Conservation (phyloP, 352 stramenopile species). For the Globisporangium rhizosaccharum region DNA sequence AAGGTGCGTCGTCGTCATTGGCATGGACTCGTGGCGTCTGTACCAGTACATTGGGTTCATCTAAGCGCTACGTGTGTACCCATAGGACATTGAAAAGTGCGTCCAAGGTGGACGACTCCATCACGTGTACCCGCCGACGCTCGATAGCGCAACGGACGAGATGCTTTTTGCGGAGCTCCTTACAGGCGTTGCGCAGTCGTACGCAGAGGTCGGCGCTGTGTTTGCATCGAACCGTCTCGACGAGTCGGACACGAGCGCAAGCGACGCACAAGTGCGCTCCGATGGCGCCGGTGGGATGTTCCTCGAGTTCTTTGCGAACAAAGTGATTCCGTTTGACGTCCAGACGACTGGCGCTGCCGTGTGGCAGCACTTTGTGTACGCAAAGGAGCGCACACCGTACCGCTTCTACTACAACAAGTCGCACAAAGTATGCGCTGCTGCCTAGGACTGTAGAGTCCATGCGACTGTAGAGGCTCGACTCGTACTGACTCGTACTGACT, state of each 20-base stretch:
- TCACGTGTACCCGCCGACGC: constrained; percentile 19
- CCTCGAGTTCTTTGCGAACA: constrained; percentile 46
- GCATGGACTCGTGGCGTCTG: too few species aligned
- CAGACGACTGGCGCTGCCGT: constrained; percentile 23
- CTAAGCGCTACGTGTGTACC: neutral
- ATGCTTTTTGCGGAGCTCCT: constrained; percentile 31
- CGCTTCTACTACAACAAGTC: constrained; percentile 34
- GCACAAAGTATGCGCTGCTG: constrained; percentile 16
- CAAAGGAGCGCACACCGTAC: constrained; percentile 32
- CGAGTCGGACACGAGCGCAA: constrained; percentile 23
- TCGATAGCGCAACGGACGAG: constrained; percentile 20
- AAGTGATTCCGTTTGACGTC: constrained; percentile 38
- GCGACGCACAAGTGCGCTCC: constrained; percentile 32
- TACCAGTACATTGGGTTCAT: too few species aligned
- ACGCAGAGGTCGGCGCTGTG: constrained; percentile 29
- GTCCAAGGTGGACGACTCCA: neutral
- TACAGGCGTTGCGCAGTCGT: constrained; percentile 26
- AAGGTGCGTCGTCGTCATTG: constrained; percentile 3
- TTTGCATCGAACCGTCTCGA: constrained; percentile 25
- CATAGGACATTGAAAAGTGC: constrained; percentile 12
- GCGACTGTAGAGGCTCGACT: neutral
- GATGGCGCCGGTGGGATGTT: constrained; percentile 23
- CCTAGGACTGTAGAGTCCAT: neutral
- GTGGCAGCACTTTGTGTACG: constrained; percentile 41
- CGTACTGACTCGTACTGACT: neutral